Evolutionary conservation across 495 filamentous ascomycete genomes (phyloP), one percentile per base, ranked within the genome.

Genomic region (Talaromyces thailandensis): DNA sequence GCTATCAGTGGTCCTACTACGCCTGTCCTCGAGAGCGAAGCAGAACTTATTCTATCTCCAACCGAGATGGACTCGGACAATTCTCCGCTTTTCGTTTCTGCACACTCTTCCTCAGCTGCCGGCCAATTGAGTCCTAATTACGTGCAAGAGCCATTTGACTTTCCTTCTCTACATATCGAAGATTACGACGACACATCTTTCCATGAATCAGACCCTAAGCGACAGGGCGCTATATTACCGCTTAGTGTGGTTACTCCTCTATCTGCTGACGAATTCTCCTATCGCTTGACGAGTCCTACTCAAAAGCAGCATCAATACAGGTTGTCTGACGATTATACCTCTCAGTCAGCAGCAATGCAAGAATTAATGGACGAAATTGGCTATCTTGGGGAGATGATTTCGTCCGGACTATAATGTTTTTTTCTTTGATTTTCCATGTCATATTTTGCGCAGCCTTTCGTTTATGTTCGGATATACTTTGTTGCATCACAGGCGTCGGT

Each of bases 341-440:
- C 37, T 23, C 72, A 77, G 62, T 68, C 67, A 32, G 69, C 67
- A 18, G 74, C 74, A 9, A 79, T 82, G 73, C 71, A 76, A 62
- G 76, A 81, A 63, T 67, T 81, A 65, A 75, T 83, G 68, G 75
- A 82, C 62, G 81, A 83, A 58, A 64, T 83, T 43, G 79, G 76
- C 58, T 82, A 83, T 62, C 69, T 82, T 63, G 79, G 77, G 61
- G 72, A 75, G n/a, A 73, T 80, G 65, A 82, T 83, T 43, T 74
- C 77, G 59, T 68, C 71, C 64, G 72, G 73, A 51, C 66, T 70
- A 32, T 64, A 43, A 21, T 45, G 8, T 4, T 58, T 48, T 61
- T 56, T 43, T 58, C 37, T 55, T n/a, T 55, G 11, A 26, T 23
- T 55, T n/a, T 28, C 11, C 21, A 12, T 55, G 51, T 9, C 51